phyloP scores from a whole-genome alignment of 495 filamentous ascomycete genomes.

The Diplogelasinospora grovesii region DNA sequence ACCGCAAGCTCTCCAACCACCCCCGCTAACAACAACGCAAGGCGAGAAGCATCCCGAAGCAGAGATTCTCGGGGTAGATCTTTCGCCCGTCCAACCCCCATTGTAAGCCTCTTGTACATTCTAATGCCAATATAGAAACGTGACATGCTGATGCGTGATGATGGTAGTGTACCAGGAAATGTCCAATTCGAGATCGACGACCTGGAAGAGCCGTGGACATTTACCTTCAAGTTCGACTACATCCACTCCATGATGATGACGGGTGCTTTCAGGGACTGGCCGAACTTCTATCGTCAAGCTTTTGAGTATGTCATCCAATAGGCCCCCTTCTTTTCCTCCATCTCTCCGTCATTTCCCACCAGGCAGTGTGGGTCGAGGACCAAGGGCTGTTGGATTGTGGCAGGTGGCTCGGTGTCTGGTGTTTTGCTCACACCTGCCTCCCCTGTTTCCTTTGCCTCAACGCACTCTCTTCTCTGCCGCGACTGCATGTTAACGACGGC shows the following conservation, averaged over 20 bases:
- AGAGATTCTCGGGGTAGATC: conserved; percentile 1
- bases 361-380: no score
- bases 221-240: conserved; percentile 48
- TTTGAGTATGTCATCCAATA: conserved; percentile 23
- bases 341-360: no score
- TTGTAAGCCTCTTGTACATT: no score
- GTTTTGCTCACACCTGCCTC: no score
- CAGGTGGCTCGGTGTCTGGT: no score
- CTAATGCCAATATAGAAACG: no score
- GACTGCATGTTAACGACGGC: conserved; percentile 20
- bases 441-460: neutral
- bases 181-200: conserved; percentile 59
- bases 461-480: neutral
- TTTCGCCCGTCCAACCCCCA: neutral
- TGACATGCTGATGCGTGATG: no score
- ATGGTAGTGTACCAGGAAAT: no score
- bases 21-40: neutral
- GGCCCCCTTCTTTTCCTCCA: neutral
- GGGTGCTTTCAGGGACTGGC: conserved; percentile 54
- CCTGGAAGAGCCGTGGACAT: conserved; percentile 52
- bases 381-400: no score
- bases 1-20: neutral
- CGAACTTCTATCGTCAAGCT: conserved; percentile 41
- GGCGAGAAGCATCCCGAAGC: conserved; percentile 7
- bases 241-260: conserved; percentile 56